phyloP scores from a whole-genome alignment of 306 rosid species.

The Erythrophleum fordii region DNA sequence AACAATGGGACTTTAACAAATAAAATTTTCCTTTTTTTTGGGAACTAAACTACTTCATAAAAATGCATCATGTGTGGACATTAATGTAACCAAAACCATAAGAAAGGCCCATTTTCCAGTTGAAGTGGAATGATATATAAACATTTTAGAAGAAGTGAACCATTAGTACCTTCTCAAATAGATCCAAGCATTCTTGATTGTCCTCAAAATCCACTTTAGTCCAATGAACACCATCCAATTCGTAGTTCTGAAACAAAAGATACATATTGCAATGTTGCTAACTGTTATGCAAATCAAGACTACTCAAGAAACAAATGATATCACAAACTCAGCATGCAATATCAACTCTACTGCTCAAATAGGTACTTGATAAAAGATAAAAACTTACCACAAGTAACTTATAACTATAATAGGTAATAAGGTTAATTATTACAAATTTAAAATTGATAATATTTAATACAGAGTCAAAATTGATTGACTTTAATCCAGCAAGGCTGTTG shows the following conservation, averaged over 20 bases:
- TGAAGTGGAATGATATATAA: conserved; percentile 27
- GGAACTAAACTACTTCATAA: not conserved
- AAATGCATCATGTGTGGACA: conserved; percentile 18
- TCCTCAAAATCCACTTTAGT: conserved; percentile 72
- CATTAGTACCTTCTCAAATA: conserved; percentile 86
- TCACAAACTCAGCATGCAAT: conserved; percentile 13
- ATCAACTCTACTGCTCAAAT: not conserved
- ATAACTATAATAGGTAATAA: not conserved
- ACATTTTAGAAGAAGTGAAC: conserved; percentile 24
- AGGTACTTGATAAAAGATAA: not conserved
- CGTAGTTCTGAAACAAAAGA: conserved; percentile 69
- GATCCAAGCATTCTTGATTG: conserved; percentile 92
- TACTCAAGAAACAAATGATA: not conserved
- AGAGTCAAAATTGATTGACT: not conserved
- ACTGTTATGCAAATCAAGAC: conserved; percentile 29
- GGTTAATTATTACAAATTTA: not conserved
- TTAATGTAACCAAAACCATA: conserved; percentile 20
- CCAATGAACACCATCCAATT: conserved; percentile 76
- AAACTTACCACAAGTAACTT: not conserved
- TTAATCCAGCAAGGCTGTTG: not conserved
- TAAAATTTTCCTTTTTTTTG: not conserved
- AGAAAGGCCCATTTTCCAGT: not conserved
- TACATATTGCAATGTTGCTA: conserved; percentile 34
- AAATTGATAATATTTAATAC: not conserved
- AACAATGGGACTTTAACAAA: not conserved